Evolutionary conservation across 2,329 filamentous ascomycete genomes (phyloP).

Genomic region (Paracamarosporium sp.): DNA sequence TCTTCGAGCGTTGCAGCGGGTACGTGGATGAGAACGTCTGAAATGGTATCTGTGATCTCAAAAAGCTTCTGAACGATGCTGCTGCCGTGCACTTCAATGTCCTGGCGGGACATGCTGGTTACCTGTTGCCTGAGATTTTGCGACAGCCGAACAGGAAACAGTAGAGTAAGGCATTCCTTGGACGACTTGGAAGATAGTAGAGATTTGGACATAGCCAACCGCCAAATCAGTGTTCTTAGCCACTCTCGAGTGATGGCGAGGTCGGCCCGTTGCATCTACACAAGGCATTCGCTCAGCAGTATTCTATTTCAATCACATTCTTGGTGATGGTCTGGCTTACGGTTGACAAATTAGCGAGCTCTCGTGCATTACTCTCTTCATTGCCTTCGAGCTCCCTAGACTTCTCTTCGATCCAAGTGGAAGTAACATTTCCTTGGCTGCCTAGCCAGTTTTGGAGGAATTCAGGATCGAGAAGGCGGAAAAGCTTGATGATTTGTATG

Average conservation of each 20-base stretch:
- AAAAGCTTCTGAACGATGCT: conserved; percentile 66
- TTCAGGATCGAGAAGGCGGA: conserved; percentile 52
- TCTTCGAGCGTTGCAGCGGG: conserved; percentile 56
- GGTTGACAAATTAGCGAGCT: conserved; percentile 37
- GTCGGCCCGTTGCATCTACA: conserved; percentile 56
- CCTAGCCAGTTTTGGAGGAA: conserved; percentile 56
- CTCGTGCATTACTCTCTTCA: conserved; percentile 44
- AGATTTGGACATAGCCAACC: conserved; percentile 57
- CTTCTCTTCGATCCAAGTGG: conserved; percentile 55
- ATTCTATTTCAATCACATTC: neutral
- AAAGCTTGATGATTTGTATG: conserved; percentile 54
- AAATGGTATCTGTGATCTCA: conserved; percentile 66
- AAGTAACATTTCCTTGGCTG: conserved; percentile 45
- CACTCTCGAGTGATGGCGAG: conserved; percentile 59
- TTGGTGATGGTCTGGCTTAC: neutral
- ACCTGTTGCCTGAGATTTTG: conserved; percentile 53
- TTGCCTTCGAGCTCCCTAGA: conserved; percentile 51
- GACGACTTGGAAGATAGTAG: conserved; percentile 50
- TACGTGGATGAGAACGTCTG: conserved; percentile 63
- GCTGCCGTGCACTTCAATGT: conserved; percentile 62
- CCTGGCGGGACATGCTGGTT: conserved; percentile 50
- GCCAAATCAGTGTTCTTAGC: conserved; percentile 58
- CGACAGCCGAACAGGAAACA: conserved; percentile 54
- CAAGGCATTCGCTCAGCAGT: conserved; percentile 22
- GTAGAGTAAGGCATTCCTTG: conserved; percentile 50